phyloP scores from a whole-genome alignment of 2,329 filamentous ascomycete species.

The Phialemonium atrogriseum region DNA sequence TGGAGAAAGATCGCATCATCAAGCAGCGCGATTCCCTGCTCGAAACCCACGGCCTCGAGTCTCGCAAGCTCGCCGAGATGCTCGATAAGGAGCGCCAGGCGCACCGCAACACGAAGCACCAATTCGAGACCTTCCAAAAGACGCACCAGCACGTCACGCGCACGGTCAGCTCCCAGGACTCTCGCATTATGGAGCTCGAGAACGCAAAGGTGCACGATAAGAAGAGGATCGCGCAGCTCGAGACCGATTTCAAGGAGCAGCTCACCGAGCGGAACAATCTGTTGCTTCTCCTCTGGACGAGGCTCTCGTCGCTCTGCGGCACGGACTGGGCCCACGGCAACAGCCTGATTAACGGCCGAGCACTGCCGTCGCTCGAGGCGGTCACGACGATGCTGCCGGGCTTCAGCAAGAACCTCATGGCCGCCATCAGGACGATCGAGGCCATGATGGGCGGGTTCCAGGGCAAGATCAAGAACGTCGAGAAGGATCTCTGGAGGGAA shows the following conservation, averaged over 20 bases:
- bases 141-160: conserved; percentile 81
- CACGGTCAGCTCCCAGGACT: conserved; percentile 77
- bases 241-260: conserved; percentile 78
- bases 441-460: conserved; percentile 70
- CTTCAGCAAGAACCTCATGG: conserved; percentile 83
- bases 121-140: conserved; percentile 82
- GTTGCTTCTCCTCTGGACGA: conserved; percentile 82
- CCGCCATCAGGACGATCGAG: conserved; percentile 83
- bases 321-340: conserved; percentile 88
- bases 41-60: conserved; percentile 82
- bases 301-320: conserved; percentile 77
- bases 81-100: conserved; percentile 84
- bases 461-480: conserved; percentile 71
- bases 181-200: conserved; percentile 80
- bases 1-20: conserved; percentile 87
- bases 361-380: conserved; percentile 73
- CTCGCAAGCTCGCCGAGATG: conserved; percentile 73
- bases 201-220: conserved; percentile 68
- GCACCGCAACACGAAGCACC: conserved; percentile 77
- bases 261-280: conserved; percentile 83
- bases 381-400: conserved; percentile 78
- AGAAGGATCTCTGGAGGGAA: conserved; percentile 83
- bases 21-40: conserved; percentile 83
- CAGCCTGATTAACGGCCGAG: conserved; percentile 78
- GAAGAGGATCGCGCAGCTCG: conserved; percentile 65